Evolutionary conservation across 1,284 basidiomycete genomes (phyloP).

Genomic region (Pseudozyma hubeiensis): DNA sequence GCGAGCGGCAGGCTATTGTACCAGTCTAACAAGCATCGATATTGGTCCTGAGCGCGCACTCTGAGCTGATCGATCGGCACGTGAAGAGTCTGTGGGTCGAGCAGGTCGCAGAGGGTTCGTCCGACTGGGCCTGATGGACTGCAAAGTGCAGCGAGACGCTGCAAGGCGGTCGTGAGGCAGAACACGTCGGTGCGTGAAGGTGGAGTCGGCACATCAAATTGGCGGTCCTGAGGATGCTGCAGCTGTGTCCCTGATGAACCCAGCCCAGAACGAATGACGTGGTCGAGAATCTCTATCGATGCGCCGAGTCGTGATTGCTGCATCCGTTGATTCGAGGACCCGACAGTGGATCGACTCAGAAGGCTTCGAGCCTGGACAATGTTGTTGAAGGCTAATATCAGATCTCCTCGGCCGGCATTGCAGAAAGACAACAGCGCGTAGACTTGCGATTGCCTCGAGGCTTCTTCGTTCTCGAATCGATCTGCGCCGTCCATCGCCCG

Average conservation of each 20-base stretch:
- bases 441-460: background rate
- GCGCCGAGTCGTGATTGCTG: background rate
- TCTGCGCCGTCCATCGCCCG: background rate
- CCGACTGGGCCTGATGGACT: conserved; percentile 1
- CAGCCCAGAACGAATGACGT: background rate
- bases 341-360: too few species aligned
- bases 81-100: background rate
- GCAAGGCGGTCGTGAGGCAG: conserved; percentile 1
- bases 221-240: background rate
- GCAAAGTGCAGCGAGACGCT: conserved; percentile 2
- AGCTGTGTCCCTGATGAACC: background rate
- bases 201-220: background rate
- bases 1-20: conserved; percentile 6
- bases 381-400: conserved; percentile 1
- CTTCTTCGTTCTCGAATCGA: background rate
- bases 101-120: background rate
- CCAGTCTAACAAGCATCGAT: conserved; percentile 6
- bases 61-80: background rate
- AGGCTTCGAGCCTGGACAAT: background rate
- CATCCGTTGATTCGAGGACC: background rate
- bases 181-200: background rate
- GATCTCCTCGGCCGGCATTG: conserved; percentile 12
- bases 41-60: conserved; percentile 1
- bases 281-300: conserved; percentile 6
- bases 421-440: conserved; percentile 3